Evolutionary conservation across 192 early-diverging fungal species (phyloP).

Genomic region (Globomyces pollinis-pini): DNA sequence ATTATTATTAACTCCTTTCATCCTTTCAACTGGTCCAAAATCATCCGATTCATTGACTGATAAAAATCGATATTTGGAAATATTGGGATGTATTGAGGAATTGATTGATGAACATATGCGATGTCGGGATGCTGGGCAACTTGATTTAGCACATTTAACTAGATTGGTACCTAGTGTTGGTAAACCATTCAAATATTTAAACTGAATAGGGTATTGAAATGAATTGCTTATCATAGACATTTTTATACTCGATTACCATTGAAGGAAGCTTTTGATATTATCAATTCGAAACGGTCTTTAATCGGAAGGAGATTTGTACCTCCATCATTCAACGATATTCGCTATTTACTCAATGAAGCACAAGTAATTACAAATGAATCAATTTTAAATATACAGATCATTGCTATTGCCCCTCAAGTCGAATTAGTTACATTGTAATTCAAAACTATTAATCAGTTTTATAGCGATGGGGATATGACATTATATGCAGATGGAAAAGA

Average conservation of each 20-base stretch:
- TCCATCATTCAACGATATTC: constrained; percentile 88
- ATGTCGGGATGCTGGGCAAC: background rate
- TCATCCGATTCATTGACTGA: constrained; percentile 38
- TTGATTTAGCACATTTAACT: background rate
- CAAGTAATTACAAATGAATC: too few species aligned
- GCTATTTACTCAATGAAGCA: constrained; percentile 83
- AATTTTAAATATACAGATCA: too few species aligned
- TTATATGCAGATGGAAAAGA: constrained; percentile 82
- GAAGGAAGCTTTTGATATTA: constrained; percentile 57
- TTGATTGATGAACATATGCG: constrained; percentile 64
- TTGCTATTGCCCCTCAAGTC: constrained; percentile 63
- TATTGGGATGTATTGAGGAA: constrained; percentile 68
- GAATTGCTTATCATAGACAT: constrained; percentile 71
- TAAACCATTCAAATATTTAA: constrained; percentile 35
- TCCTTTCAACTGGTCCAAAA: constrained; percentile 57
- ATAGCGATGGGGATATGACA: constrained; percentile 93
- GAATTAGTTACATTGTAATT: constrained; percentile 85
- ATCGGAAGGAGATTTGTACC: constrained; percentile 71
- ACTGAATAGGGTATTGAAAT: constrained; percentile 60
- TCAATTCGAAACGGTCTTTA: constrained; percentile 62
- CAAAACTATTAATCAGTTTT: too few species aligned
- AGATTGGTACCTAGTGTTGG: background rate
- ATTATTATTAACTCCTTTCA: constrained; percentile 77
- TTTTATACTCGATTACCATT: constrained; percentile 85
- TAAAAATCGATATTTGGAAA: constrained; percentile 67